Percentiles rank a stretch among this genome's conserved stretches.
Evolutionary conservation across 352 stramenopile genomes (phyloP).

Genomic region (Hyaloperonospora arabidopsidis): DNA sequence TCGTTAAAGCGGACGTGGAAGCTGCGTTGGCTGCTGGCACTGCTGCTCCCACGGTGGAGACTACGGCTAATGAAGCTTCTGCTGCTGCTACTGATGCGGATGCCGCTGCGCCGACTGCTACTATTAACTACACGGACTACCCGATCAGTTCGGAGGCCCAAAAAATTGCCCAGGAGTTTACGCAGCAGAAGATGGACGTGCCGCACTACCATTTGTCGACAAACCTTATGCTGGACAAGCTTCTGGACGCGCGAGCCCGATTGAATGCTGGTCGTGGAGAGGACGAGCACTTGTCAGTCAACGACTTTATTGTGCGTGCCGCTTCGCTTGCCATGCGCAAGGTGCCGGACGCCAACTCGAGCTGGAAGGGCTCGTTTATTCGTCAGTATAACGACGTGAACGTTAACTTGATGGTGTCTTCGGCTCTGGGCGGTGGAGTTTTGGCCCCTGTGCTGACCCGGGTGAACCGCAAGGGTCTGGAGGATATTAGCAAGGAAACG

Average conservation of each 20-base stretch:
- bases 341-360: slow-evolving; percentile 89
- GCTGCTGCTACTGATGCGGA: slow-evolving; percentile 14
- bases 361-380: slow-evolving; percentile 87
- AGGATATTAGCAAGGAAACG: slow-evolving; percentile 58
- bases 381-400: slow-evolving; percentile 92
- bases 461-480: slow-evolving; percentile 47
- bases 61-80: slow-evolving; percentile 20
- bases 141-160: slow-evolving; percentile 76
- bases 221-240: slow-evolving; percentile 88
- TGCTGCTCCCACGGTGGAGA: slow-evolving; percentile 23
- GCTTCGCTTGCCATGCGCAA: slow-evolving; percentile 93
- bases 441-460: slow-evolving; percentile 95
- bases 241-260: slow-evolving; percentile 86
- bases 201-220: slow-evolving; percentile 97
- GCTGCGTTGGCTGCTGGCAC: slow-evolving; percentile 74
- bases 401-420: slow-evolving; percentile 88
- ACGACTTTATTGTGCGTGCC: slow-evolving; percentile 97
- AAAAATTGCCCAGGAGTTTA: slow-evolving; percentile 79
- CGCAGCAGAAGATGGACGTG: slow-evolving; percentile 90
- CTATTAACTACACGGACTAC: slow-evolving; percentile 89
- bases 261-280: slow-evolving; percentile 89
- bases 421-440: slow-evolving; percentile 58
- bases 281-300: slow-evolving; percentile 92
- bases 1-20: slow-evolving; percentile 92
- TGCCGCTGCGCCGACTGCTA: slow-evolving; percentile 27